phyloP scores from a whole-genome alignment of 2,329 filamentous ascomycete species.

The Coniella vitis region DNA sequence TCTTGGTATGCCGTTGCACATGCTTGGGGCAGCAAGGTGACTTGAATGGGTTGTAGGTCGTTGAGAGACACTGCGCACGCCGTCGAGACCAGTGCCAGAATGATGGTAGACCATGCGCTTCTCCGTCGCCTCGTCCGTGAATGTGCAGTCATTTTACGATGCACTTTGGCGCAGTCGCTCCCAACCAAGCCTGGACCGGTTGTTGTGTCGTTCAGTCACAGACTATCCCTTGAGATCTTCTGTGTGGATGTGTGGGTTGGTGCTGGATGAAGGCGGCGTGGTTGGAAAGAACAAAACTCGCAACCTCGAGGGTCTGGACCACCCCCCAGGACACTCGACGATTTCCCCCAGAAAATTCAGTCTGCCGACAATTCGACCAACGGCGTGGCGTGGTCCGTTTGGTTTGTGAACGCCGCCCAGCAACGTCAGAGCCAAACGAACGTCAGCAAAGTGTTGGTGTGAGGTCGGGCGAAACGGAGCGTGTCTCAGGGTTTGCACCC shows the following conservation, averaged over 20 bases:
- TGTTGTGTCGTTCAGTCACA: not conserved
- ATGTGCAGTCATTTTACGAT: constrained; percentile 3
- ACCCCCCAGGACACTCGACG: too few relatives aligned
- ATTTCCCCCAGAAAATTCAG: too few relatives aligned
- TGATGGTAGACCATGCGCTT: constrained; percentile 6
- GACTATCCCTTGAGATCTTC: not conserved
- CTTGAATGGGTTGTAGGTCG: constrained; percentile 34
- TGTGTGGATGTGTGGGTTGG: too few relatives aligned
- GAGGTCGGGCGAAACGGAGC: not conserved
- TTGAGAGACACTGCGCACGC: constrained; percentile 29
- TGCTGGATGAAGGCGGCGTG: too few relatives aligned
- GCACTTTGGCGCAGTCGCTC: not conserved
- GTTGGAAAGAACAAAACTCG: too few relatives aligned
- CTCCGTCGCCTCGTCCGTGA: constrained; percentile 8
- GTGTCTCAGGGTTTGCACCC: constrained; percentile 6
- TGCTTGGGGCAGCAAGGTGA: constrained; percentile 27
- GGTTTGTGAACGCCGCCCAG: not conserved
- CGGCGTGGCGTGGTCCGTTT: not conserved
- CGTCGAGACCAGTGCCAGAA: constrained; percentile 20
- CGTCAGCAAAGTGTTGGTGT: not conserved
- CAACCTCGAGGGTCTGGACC: too few relatives aligned
- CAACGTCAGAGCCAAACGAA: not conserved
- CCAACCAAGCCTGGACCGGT: too few relatives aligned
- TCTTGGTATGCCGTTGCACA: constrained; percentile 37
- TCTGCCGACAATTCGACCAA: too few relatives aligned